Evolutionary conservation across 176 grass and related monocot genomes (phyloP).

Genomic region (Oryza meyeriana): DNA sequence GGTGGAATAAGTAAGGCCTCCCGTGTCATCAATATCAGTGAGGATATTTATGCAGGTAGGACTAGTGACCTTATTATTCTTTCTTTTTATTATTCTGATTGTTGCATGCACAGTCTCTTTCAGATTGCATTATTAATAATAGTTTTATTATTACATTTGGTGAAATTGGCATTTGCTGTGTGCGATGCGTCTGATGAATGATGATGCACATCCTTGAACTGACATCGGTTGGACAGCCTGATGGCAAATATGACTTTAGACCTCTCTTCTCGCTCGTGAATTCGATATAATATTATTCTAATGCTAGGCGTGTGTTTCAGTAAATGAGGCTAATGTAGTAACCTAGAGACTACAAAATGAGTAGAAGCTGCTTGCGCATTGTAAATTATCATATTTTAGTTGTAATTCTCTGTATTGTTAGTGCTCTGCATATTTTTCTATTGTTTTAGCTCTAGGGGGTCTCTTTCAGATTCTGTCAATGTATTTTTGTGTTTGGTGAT

Average conservation of each 20-base stretch:
- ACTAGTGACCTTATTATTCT: slow-evolving; percentile 22
- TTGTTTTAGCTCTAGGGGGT: background rate
- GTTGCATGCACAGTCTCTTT: background rate
- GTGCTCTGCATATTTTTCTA: background rate
- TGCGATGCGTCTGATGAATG: background rate
- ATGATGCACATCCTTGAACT: background rate
- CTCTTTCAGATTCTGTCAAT: background rate
- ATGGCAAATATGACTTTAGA: background rate
- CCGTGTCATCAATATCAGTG: slow-evolving; percentile 87
- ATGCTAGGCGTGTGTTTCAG: background rate
- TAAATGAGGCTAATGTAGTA: background rate
- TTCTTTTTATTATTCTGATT: slow-evolving; percentile 10
- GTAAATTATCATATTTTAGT: background rate
- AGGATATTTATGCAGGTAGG: slow-evolving; percentile 95
- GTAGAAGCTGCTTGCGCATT: background rate
- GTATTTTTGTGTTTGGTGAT: background rate
- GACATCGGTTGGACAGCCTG: background rate
- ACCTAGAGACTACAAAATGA: background rate
- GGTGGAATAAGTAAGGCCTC: slow-evolving; percentile 97
- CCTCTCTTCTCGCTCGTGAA: background rate
- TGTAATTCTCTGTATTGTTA: background rate
- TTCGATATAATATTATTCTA: background rate
- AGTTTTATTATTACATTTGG: background rate
- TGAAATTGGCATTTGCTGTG: background rate
- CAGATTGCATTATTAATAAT: background rate